Base-by-base conservation (phyloP, 2,329 filamentous ascomycete genomes). In the Bipolaris cookei region DNA sequence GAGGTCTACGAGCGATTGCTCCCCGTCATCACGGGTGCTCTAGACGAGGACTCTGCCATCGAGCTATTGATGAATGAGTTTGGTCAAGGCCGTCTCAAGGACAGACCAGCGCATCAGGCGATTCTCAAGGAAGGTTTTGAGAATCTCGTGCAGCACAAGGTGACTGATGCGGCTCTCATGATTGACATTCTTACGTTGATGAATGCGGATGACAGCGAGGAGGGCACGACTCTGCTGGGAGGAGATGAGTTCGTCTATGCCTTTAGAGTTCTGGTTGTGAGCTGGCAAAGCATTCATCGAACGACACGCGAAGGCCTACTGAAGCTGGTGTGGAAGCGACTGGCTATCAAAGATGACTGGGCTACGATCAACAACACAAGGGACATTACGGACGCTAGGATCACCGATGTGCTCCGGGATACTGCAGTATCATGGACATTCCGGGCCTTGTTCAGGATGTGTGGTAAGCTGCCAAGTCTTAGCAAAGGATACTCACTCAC, bases 261-360 rank as follows among this genome's bases (percentile, higher is more conserved):
- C 20, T 82, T 96, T 16, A 80, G 83, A 68, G 82, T 80, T 14
- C 75, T 87, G 5, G 70, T 79, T 57, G 51, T 85, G 79, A 68
- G 82, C 80, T 75, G 83, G 79, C 70, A 86, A 79, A 63, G 83
- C 82, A 66, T 81, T 75, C 66, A 80, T 79, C 64, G 65, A 35
- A 70, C 67, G 14, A 69, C 69, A 20, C 70, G 70, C 61, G 83
- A 88, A 23, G 78, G 81, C 30, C 72, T 83, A 34, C 78, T 85
- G 48, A 81, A 80, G 58, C 76, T 87, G n/a, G 90, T 98, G 61
- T 99, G 95, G 95, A 89, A 95, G 71, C 87, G 95, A 51, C 89
- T 92, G 59, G 90, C 90, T 69, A 84, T 94, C 64, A 86, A 88
- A 47, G 93, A 97, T 73, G 86, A 97, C 71, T 99, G 95, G 95